phyloP scores from a whole-genome alignment of 768 basidiomycete species.

The Sporobolomyces pararoseus region DNA sequence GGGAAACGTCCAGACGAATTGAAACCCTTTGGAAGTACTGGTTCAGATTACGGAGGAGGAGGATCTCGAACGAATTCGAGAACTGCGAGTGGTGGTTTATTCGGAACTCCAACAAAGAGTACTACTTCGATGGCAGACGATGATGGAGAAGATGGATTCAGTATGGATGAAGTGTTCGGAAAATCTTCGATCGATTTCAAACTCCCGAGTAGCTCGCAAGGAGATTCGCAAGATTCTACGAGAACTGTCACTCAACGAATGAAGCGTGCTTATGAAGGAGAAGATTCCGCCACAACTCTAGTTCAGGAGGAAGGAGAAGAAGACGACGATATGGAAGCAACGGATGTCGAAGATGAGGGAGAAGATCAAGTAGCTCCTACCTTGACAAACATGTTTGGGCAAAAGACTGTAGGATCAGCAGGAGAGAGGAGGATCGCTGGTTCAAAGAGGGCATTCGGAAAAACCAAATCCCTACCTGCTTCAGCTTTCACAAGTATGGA shows the following conservation, averaged over 20 bases:
- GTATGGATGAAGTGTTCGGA: conserved; percentile 33
- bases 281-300: neutral
- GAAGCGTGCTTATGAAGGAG: conserved; percentile 20
- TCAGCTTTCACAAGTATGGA: conserved; percentile 17
- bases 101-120: neutral
- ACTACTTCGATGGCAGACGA: neutral
- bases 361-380: conserved; percentile 1
- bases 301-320: conserved; percentile 2
- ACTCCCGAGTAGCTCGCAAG: neutral
- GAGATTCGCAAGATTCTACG: conserved; percentile 14
- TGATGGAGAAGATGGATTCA: conserved; percentile 32
- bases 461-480: conserved; percentile 23
- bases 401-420: no score
- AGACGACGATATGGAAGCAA: conserved; percentile 35
- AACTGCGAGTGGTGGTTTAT: conserved; percentile 7
- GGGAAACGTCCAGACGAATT: conserved; percentile 22
- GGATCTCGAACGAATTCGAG: conserved; percentile 4
- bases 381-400: neutral
- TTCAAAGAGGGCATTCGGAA: neutral
- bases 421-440: conserved; percentile 1
- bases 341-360: conserved; percentile 37
- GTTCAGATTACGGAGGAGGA: neutral
- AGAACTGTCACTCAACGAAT: conserved; percentile 6
- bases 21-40: conserved; percentile 18
- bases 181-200: neutral